Evolutionary conservation across 371 early-diverging fungal species (phyloP).

Genomic region (Caulochytrium protostelioides): DNA sequence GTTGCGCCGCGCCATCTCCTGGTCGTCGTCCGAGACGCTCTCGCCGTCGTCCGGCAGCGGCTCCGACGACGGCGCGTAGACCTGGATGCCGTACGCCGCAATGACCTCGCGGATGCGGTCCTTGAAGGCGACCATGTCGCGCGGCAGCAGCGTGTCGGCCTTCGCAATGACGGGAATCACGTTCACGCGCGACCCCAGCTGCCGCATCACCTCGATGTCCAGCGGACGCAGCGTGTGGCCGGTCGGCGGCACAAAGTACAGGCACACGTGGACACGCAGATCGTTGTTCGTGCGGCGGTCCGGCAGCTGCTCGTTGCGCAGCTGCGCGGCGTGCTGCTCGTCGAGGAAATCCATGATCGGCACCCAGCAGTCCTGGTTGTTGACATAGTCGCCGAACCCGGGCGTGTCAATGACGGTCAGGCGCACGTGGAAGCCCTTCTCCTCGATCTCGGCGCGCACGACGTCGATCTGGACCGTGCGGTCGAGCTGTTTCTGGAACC

Average conservation of each 20-base stretch:
- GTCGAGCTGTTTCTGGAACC: constrained; percentile 51
- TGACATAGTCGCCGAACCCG: constrained; percentile 77
- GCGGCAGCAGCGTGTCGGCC: constrained; percentile 71
- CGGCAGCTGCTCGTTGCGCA: constrained; percentile 60
- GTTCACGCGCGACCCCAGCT: constrained; percentile 59
- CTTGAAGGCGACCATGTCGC: constrained; percentile 61
- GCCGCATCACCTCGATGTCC: constrained; percentile 74
- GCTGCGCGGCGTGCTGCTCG: constrained; percentile 77
- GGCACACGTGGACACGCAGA: constrained; percentile 68
- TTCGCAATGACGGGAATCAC: constrained; percentile 84
- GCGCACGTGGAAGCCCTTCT: constrained; percentile 83
- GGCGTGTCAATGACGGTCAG: constrained; percentile 75
- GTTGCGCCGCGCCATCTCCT: constrained; percentile 53
- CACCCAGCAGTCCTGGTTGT: constrained; percentile 77
- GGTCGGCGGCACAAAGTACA: constrained; percentile 76
- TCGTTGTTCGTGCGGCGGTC: constrained; percentile 61
- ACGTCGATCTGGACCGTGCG: constrained; percentile 86
- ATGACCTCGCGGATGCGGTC: constrained; percentile 58
- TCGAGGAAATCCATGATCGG: constrained; percentile 91
- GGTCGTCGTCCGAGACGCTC: constrained; percentile 77
- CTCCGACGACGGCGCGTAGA: constrained; percentile 64
- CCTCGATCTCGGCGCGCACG: constrained; percentile 84
- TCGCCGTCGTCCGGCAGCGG: no score
- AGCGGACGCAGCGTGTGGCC: constrained; percentile 64
- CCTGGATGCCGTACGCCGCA: constrained; percentile 49